Conservation (phyloP, 495 filamentous ascomycete species). For the Podospora sp. region DNA sequence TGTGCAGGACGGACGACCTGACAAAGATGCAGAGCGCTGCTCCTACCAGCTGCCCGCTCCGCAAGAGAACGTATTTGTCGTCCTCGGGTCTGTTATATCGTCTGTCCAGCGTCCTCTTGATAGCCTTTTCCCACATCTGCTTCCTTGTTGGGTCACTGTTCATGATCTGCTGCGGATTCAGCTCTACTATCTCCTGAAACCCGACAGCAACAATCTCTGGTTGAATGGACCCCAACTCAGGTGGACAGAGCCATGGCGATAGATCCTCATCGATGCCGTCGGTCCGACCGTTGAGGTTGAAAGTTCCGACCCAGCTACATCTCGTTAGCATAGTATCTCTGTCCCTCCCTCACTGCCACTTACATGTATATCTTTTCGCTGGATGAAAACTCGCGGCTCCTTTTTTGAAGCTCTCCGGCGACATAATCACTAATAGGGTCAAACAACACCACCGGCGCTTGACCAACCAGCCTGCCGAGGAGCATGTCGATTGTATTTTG, state of each 20-base stretch:
- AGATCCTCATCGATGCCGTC: slow-evolving; percentile 77
- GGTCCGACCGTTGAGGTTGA: slow-evolving; percentile 89
- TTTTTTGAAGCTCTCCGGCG: slow-evolving; percentile 67
- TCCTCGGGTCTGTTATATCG: slow-evolving; percentile 61
- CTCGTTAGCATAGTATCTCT: slow-evolving; percentile 38
- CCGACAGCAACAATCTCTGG: slow-evolving; percentile 86
- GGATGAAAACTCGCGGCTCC: slow-evolving; percentile 56
- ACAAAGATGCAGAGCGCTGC: slow-evolving; percentile 91
- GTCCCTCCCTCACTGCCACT: slow-evolving; percentile 19
- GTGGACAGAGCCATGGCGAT: slow-evolving; percentile 76
- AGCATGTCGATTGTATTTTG: slow-evolving; percentile 95
- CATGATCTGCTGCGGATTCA: slow-evolving; percentile 99
- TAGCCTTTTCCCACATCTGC: slow-evolving; percentile 82
- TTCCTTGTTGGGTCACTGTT: slow-evolving; percentile 88
- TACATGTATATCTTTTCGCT: slow-evolving; percentile 53
- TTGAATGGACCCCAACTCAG: slow-evolving; percentile 50
- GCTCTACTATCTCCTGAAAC: slow-evolving; percentile 96
- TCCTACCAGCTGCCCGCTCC: slow-evolving; percentile 93
- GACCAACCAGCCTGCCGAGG: slow-evolving; percentile 79
- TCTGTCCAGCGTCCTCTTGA: slow-evolving; percentile 73
- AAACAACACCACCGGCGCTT: slow-evolving; percentile 79
- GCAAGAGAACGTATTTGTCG: slow-evolving; percentile 83
- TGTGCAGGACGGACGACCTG: slow-evolving; percentile 68
- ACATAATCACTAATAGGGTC: slow-evolving; percentile 95
- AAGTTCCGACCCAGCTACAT: slow-evolving; percentile 81